A percentile compares a stretch with the other conserved stretches of the same genome.
Evolutionary conservation across 371 early-diverging fungal species (phyloP).

Genomic region (Actinomortierella wolfii): DNA sequence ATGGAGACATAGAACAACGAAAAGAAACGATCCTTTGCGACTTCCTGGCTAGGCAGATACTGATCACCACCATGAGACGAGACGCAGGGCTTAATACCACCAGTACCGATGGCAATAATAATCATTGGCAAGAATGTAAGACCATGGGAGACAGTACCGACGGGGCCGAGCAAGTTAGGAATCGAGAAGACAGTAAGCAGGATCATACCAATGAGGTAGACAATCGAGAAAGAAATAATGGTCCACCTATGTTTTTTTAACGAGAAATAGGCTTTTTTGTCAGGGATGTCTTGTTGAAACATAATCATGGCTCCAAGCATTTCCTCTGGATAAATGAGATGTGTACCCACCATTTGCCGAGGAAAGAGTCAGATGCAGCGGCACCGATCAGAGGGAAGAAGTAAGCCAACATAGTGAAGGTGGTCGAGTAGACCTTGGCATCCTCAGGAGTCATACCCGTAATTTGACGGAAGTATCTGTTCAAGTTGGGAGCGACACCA

Average conservation of each 20-base stretch:
- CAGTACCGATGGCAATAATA: constrained; percentile 63
- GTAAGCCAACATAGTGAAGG: constrained; percentile 63
- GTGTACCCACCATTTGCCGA: constrained; percentile 59
- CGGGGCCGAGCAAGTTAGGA: constrained; percentile 26
- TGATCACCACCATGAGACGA: constrained; percentile 55
- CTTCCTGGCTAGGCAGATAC: constrained; percentile 26
- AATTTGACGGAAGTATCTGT: constrained; percentile 22
- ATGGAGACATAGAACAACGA: constrained; percentile 55
- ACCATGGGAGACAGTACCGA: constrained; percentile 18
- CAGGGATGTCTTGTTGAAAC: too few relatives aligned
- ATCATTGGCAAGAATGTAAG: constrained; percentile 43
- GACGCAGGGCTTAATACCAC: constrained; percentile 64
- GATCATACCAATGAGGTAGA: constrained; percentile 59
- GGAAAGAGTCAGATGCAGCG: constrained; percentile 64
- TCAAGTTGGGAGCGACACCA: constrained; percentile 46
- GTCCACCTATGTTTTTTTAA: constrained; percentile 50
- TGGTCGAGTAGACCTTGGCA: constrained; percentile 47
- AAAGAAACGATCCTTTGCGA: constrained; percentile 52
- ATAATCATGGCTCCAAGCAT: too few relatives aligned
- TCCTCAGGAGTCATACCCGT: constrained; percentile 16
- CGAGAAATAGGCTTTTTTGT: too few relatives aligned
- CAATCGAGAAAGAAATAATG: constrained; percentile 57
- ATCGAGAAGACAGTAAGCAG: constrained; percentile 41
- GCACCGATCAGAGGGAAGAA: constrained; percentile 70
- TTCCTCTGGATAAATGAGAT: too few relatives aligned